A percentile compares a stretch with the other conserved stretches of the same genome.
Evolutionary conservation across 2,329 filamentous ascomycete species (phyloP).

Genomic region (Knufia fluminis): DNA sequence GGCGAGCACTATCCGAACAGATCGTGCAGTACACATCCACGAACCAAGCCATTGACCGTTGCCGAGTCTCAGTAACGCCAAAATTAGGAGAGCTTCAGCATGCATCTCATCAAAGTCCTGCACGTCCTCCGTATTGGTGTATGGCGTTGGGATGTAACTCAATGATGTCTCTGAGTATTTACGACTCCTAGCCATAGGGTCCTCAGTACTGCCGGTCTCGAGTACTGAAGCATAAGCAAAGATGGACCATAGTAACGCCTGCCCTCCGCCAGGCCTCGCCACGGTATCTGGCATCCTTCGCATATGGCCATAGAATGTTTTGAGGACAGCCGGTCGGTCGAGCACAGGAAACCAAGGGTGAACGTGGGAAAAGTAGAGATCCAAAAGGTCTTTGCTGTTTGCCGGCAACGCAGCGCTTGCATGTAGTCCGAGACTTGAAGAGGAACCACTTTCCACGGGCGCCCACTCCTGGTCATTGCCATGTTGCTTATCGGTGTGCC

Average conservation of each 20-base stretch:
- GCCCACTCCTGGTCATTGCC: too few relatives aligned
- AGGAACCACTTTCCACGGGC: background rate
- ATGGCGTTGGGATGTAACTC: background rate
- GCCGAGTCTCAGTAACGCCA: slow-evolving; percentile 43
- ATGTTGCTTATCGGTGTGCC: background rate
- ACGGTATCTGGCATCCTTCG: slow-evolving; percentile 11
- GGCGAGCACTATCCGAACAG: slow-evolving; percentile 39
- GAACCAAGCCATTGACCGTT: slow-evolving; percentile 40
- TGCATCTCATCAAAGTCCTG: slow-evolving; percentile 27
- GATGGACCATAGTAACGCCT: slow-evolving; percentile 37
- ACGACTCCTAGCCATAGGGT: background rate
- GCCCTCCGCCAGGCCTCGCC: slow-evolving; percentile 22
- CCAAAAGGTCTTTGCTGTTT: slow-evolving; percentile 27
- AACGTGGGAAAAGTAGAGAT: slow-evolving; percentile 49
- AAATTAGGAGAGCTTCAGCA: slow-evolving; percentile 35
- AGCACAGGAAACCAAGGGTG: slow-evolving; percentile 53
- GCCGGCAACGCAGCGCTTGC: background rate
- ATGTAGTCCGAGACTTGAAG: background rate
- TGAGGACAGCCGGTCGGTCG: slow-evolving; percentile 48
- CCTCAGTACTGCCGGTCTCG: background rate
- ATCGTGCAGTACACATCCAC: slow-evolving; percentile 46
- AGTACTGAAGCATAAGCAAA: slow-evolving; percentile 29
- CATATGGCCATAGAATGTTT: slow-evolving; percentile 48
- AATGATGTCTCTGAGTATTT: background rate
- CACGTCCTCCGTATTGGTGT: slow-evolving; percentile 1